Conservation (phyloP, 495 filamentous ascomycete species). For the Talaromyces wortmannii region DNA sequence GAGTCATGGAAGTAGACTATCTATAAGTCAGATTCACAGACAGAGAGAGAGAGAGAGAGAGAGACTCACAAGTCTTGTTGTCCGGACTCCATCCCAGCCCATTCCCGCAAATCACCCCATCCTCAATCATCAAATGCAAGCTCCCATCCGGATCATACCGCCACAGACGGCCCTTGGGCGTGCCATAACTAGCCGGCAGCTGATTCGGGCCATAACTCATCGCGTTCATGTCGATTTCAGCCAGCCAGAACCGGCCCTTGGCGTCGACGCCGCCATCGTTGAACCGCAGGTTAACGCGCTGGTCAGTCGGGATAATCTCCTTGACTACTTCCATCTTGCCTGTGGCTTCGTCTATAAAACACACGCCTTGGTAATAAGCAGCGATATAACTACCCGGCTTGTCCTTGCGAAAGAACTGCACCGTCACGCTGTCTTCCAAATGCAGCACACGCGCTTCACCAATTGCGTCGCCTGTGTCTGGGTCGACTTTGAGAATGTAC, state of each 20-base stretch:
- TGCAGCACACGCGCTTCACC: slow-evolving; percentile 8
- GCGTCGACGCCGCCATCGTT: slow-evolving; percentile 21
- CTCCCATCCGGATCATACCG: slow-evolving; percentile 24
- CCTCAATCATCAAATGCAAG: slow-evolving; percentile 16
- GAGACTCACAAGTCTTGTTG: slow-evolving; percentile 17
- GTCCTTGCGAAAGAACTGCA: slow-evolving; percentile 15
- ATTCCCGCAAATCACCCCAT: slow-evolving; percentile 21
- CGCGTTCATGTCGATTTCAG: slow-evolving; percentile 15
- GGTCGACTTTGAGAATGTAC: slow-evolving; percentile 16
- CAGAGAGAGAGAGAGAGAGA: background rate
- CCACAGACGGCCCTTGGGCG: slow-evolving; percentile 17
- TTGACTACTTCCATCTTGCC: slow-evolving; percentile 14
- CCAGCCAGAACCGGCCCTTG: slow-evolving; percentile 17
- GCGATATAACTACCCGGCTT: slow-evolving; percentile 18
- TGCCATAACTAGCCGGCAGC: slow-evolving; percentile 10
- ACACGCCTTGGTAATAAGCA: slow-evolving; percentile 20
- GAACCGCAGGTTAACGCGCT: slow-evolving; percentile 13
- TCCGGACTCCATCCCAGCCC: slow-evolving; percentile 26
- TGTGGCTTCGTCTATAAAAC: slow-evolving; percentile 15
- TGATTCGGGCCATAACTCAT: slow-evolving; percentile 6
- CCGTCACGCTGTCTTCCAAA: slow-evolving; percentile 14
- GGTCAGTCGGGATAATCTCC: slow-evolving; percentile 16
- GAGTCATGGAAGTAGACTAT: slow-evolving; percentile 22
- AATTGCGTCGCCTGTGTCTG: slow-evolving; percentile 8
- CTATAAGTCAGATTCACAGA: background rate